phyloP scores from a whole-genome alignment of 495 filamentous ascomycete species.

The Aspergillus coremiiformis region DNA sequence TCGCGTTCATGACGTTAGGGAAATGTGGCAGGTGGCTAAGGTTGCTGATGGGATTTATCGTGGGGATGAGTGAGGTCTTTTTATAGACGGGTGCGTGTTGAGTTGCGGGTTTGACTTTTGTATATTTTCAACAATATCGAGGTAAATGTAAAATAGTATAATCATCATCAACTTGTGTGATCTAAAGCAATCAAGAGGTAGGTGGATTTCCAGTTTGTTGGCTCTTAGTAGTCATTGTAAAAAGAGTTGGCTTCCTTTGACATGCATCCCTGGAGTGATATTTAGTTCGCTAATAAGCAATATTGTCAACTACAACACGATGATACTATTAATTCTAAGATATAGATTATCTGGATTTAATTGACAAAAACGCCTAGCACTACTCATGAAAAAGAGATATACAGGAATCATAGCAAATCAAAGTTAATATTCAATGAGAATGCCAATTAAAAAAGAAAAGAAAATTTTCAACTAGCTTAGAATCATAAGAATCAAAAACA shows the following conservation, averaged over 20 bases:
- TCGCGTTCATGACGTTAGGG: conserved; percentile 83
- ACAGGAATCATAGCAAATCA: conserved; percentile 4
- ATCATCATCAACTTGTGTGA: conserved; percentile 1
- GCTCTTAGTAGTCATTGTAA: too few species aligned
- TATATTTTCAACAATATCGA: conserved; percentile 25
- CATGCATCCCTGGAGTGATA: too few species aligned
- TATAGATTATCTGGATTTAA: neutral
- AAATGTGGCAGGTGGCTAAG: conserved; percentile 81
- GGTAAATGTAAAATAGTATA: neutral
- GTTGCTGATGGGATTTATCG: conserved; percentile 91
- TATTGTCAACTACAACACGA: too few species aligned
- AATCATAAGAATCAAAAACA: neutral
- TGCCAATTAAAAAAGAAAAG: conserved; percentile 3
- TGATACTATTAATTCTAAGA: neutral
- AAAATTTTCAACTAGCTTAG: neutral
- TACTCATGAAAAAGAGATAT: conserved; percentile 3
- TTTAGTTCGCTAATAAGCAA: too few species aligned
- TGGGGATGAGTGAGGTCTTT: conserved; percentile 15
- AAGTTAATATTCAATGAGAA: neutral
- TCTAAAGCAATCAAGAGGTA: neutral
- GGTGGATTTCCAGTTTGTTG: neutral
- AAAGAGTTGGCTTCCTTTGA: too few species aligned
- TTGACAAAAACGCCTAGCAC: conserved; percentile 2
- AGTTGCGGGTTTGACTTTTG: conserved; percentile 1
- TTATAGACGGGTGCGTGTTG: neutral